phyloP scores from a whole-genome alignment of 1,284 basidiomycete genomes.

The Meira miltonrushii region DNA sequence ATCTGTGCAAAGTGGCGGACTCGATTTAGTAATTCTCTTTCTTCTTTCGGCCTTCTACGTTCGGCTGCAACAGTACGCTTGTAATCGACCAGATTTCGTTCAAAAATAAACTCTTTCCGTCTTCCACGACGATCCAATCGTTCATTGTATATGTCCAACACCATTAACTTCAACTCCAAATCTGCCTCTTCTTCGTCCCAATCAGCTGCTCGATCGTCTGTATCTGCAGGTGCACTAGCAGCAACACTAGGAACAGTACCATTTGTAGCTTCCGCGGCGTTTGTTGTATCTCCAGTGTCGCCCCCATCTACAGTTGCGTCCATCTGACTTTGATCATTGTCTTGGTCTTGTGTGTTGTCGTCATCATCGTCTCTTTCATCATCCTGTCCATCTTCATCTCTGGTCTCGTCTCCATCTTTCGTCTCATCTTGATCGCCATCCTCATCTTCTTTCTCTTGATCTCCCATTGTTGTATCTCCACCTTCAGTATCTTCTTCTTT shows the following conservation, averaged over 20 bases:
- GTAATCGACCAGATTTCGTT: constrained; percentile 84
- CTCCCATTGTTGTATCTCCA: constrained; percentile 30
- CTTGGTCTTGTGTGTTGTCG: constrained; percentile 19
- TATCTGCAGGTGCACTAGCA: constrained; percentile 15
- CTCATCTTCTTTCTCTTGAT: constrained; percentile 35
- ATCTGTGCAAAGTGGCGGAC: constrained; percentile 86
- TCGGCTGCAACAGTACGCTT: constrained; percentile 89
- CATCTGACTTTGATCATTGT: constrained; percentile 21
- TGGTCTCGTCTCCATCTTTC: constrained; percentile 22
- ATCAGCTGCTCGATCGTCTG: constrained; percentile 44
- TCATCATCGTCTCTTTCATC: constrained; percentile 30
- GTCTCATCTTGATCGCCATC: constrained; percentile 19
- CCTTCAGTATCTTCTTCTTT: constrained; percentile 21
- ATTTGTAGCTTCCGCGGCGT: constrained; percentile 1
- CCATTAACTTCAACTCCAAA: constrained; percentile 78
- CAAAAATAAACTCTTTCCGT: constrained; percentile 85
- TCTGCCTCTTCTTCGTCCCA: constrained; percentile 73
- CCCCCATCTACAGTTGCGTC: constrained; percentile 7
- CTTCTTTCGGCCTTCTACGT: constrained; percentile 82
- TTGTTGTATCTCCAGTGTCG: background rate
- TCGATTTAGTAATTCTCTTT: constrained; percentile 81
- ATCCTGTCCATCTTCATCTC: constrained; percentile 26
- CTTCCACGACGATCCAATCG: constrained; percentile 82
- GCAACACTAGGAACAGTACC: background rate
- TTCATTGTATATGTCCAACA: constrained; percentile 88